Base-by-base conservation (phyloP, 345 rosid species). In the Cardamine occulta region DNA sequence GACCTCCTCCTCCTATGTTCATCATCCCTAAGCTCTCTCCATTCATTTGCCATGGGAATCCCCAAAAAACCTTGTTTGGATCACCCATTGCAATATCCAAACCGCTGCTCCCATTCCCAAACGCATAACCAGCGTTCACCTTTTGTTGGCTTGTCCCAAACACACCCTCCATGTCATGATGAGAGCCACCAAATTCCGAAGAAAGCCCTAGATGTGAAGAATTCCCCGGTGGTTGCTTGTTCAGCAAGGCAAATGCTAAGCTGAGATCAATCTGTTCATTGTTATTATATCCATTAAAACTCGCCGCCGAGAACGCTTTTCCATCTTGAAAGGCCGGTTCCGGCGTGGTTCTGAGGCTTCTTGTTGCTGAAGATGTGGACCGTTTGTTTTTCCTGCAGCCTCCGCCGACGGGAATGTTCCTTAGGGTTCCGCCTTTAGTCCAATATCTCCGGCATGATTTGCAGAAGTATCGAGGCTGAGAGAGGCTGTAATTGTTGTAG, bases 381-480 rank as follows among this genome's bases (percentile, higher is more conserved):
- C 93, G 72, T 72, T 76, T 86, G 88, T 85, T 90, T 79, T 90
- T 90, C 76, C 96, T 66, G 79, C 88, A 90, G 32, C 96, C 93
- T 4, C 96, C 93, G 1, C 96, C 96, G 4, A 90, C 93, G 4
- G 96, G 96, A 52, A 90, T 89, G 68, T 88, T 88, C 31, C 96
- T 80, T 31, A 90, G 83, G 15, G 93, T 88, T 74, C 96, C 96
- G 6, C 96, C 96, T 82, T 90, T 90, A 18, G 96, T 90, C 96
- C 96, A 90, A 68, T 90, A 90, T 80, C 96, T 80, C 57, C 93
- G 75, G 82, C 96, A 90, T 14, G 91, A 83, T 77, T 90, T 90
- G 89, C 96, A 90, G 62, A 90, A 90, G 88, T 88, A 88, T 59
- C 96, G 82, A 15, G 96, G 96, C 85, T 90, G 96, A 62, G 93